Conservation (phyloP, 1,284 basidiomycete species). For the Limonomyces culmigenus region DNA sequence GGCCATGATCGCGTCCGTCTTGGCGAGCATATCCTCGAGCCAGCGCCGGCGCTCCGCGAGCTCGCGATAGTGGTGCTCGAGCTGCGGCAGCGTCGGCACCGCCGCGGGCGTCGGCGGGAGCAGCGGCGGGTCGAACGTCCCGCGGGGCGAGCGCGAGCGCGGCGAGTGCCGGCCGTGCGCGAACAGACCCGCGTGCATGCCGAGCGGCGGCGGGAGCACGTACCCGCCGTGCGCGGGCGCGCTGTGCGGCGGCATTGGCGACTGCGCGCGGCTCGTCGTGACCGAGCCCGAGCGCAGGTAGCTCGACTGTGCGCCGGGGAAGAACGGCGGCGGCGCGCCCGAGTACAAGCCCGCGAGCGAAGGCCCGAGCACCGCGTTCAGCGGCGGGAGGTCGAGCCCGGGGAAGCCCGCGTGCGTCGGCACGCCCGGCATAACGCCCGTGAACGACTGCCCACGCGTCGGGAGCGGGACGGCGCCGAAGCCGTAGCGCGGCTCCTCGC, state of each 20-base stretch:
- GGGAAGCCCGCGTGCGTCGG: constrained; percentile 27
- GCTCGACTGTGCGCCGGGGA: constrained; percentile 19
- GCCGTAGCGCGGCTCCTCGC: background rate
- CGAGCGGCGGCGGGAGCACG: constrained; percentile 21
- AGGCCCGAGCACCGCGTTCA: constrained; percentile 25
- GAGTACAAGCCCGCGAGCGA: constrained; percentile 11
- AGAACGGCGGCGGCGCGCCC: constrained; percentile 5
- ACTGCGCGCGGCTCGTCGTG: constrained; percentile 55
- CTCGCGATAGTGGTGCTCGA: constrained; percentile 52
- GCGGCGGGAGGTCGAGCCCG: constrained; percentile 43
- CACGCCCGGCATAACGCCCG: background rate
- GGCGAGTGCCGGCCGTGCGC: background rate
- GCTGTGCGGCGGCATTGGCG: constrained; percentile 26
- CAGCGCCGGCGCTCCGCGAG: constrained; percentile 40
- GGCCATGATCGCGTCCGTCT: constrained; percentile 54
- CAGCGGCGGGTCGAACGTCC: background rate
- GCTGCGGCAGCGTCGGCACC: constrained; percentile 37
- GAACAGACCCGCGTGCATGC: constrained; percentile 7
- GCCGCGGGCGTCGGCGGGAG: background rate
- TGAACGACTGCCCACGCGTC: background rate
- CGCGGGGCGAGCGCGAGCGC: constrained; percentile 1
- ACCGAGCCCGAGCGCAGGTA: constrained; percentile 43
- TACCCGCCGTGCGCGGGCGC: constrained; percentile 14
- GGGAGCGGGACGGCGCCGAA: background rate
- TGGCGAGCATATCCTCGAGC: constrained; percentile 53